These are phyloP conservation scores for Linum tenue DNA, from an alignment of 345 rosid genomes.

Conservation along the genomic window DNA sequence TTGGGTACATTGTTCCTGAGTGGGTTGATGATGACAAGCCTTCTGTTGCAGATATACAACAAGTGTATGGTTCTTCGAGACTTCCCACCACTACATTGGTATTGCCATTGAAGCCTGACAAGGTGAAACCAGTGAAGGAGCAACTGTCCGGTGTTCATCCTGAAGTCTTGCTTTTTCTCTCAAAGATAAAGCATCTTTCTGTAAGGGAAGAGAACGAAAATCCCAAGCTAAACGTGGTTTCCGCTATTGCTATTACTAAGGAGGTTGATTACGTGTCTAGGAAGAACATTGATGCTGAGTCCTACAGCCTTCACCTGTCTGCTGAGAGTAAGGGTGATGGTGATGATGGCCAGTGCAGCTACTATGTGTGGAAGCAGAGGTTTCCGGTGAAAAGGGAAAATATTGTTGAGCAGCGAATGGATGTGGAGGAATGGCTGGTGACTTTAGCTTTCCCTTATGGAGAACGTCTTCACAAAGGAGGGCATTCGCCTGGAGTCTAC, in stretches of 20 bases:
- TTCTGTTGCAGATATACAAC: slow-evolving; percentile 31
- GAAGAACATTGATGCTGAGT: slow-evolving; percentile 70
- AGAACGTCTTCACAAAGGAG: slow-evolving; percentile 45
- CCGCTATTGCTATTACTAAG: slow-evolving; percentile 40
- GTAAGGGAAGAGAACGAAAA: slow-evolving; percentile 45
- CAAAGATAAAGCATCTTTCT: slow-evolving; percentile 59
- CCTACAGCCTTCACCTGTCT: slow-evolving; percentile 51
- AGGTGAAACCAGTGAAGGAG: slow-evolving; percentile 52
- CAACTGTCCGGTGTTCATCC: slow-evolving; percentile 64
- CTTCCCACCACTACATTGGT: slow-evolving; percentile 54
- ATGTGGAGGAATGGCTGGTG: slow-evolving; percentile 54
- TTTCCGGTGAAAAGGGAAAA: slow-evolving; percentile 49
- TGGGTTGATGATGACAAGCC: slow-evolving; percentile 64
- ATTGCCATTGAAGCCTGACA: slow-evolving; percentile 59
- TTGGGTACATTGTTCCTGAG: slow-evolving; percentile 71
- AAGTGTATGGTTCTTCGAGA: slow-evolving; percentile 40
- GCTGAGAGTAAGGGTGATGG: slow-evolving; percentile 23
- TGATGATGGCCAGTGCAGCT: slow-evolving; percentile 34
- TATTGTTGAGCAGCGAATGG: slow-evolving; percentile 55
- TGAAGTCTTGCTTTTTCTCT: slow-evolving; percentile 49
- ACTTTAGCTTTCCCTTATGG: slow-evolving; percentile 63
- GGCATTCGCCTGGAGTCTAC: slow-evolving; percentile 47
- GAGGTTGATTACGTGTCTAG: slow-evolving; percentile 38
- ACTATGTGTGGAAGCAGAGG: slow-evolving; percentile 66
- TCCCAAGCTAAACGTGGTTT: slow-evolving; percentile 31